A percentile compares a stretch with the other conserved stretches of the same genome.
phyloP scores from a whole-genome alignment of 768 basidiomycete genomes.

The Cyclocybe cylindracea region DNA sequence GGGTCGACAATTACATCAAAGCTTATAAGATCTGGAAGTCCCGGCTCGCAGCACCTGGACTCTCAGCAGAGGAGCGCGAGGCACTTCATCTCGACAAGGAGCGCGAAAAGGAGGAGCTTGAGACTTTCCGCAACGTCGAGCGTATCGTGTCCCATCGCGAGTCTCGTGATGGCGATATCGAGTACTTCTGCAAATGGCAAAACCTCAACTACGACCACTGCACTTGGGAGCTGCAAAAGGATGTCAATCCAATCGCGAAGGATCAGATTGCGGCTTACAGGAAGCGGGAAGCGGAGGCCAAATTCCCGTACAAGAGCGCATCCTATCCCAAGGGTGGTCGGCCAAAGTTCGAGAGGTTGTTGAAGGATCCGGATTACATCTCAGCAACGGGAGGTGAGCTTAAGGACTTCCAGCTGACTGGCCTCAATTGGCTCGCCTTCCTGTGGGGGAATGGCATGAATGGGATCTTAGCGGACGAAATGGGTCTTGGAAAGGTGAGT shows the following conservation, averaged over 20 bases:
- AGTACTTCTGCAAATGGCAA: constrained; percentile 98
- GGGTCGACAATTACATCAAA: constrained; percentile 99
- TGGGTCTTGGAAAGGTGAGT: constrained; percentile 94
- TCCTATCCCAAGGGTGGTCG: constrained; percentile 66
- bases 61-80: constrained; percentile 88
- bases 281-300: constrained; percentile 70
- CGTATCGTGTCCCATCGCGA: constrained; percentile 84
- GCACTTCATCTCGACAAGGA: constrained; percentile 88
- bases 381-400: constrained; percentile 74
- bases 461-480: constrained; percentile 97
- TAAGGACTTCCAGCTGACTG: constrained; percentile 98
- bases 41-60: constrained; percentile 60
- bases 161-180: constrained; percentile 53
- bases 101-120: constrained; percentile 87
- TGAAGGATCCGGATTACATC: constrained; percentile 88
- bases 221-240: constrained; percentile 90
- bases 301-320: constrained; percentile 84
- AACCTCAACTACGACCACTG: constrained; percentile 91
- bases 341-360: constrained; percentile 81
- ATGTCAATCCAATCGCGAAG: constrained; percentile 77
- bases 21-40: constrained; percentile 75
- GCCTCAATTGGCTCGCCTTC: constrained; percentile 98
- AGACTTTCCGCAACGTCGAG: constrained; percentile 89
- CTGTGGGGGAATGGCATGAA: constrained; percentile 94
- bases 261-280: constrained; percentile 81